Evolutionary conservation across 2,329 filamentous ascomycete species (phyloP).

Genomic region (Penicillium olsonii): DNA sequence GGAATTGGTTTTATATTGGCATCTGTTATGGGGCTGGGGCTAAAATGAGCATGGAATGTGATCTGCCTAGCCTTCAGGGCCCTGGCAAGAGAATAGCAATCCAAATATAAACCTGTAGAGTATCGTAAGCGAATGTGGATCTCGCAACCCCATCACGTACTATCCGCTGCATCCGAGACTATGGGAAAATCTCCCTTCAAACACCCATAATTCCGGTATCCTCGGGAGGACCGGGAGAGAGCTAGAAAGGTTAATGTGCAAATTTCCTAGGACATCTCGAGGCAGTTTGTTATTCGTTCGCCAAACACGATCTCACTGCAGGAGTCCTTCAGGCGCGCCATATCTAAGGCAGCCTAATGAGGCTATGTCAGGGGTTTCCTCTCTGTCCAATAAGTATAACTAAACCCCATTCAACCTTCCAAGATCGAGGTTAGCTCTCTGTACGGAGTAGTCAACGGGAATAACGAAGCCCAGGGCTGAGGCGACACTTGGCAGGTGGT

Average conservation of each 20-base stretch:
- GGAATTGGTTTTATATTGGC: too few relatives aligned
- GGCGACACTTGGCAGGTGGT: neutral
- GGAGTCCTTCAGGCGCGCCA: neutral
- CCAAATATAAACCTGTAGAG: neutral
- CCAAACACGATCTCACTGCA: neutral
- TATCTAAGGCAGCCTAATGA: neutral
- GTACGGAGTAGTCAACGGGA: neutral
- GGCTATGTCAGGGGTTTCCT: neutral
- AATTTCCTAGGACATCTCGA: neutral
- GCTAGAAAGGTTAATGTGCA: too few relatives aligned
- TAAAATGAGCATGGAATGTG: too few relatives aligned
- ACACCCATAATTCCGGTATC: neutral
- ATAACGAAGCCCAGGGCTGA: slow-evolving; percentile 2
- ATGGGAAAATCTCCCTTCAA: neutral
- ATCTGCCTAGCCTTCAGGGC: too few relatives aligned
- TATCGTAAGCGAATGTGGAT: slow-evolving; percentile 1
- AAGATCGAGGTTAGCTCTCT: neutral
- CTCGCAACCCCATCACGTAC: neutral
- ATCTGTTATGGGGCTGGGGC: too few relatives aligned
- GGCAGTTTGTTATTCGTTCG: neutral
- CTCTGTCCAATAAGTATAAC: neutral
- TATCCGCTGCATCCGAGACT: slow-evolving; percentile 11
- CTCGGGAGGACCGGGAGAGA: neutral
- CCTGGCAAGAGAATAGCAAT: neutral
- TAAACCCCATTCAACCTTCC: neutral